These are phyloP conservation scores for Citrullus mucosospermus DNA, from an alignment of 306 rosid species.

Conservation along the genomic window DNA sequence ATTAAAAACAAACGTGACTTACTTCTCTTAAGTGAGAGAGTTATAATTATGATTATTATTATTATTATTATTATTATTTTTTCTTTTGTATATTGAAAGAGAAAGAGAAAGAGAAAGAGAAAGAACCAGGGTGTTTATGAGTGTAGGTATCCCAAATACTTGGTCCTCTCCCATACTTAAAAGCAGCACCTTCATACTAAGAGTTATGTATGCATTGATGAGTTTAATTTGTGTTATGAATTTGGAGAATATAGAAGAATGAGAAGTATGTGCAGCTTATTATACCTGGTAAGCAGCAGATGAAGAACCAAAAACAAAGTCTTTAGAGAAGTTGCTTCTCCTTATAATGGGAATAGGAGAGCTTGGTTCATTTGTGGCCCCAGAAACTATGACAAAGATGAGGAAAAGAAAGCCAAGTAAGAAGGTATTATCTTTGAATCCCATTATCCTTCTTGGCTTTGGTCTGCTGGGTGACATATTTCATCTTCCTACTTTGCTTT, in stretches of 20 bases:
- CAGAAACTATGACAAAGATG: neutral
- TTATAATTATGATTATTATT: no score
- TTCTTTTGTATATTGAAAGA: neutral
- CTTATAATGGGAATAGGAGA: neutral
- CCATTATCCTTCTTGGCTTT: neutral
- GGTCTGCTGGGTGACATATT: neutral
- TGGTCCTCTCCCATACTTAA: neutral
- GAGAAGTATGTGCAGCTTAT: no score
- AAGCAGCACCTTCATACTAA: conserved; percentile 25
- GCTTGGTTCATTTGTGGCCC: neutral
- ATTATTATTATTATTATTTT: no score
- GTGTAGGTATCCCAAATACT: conserved; percentile 25
- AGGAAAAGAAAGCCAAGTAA: neutral
- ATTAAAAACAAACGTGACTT: neutral
- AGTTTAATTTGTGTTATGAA: no score
- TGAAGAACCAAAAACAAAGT: conserved; percentile 15
- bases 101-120: neutral
- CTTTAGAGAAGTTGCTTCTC: conserved; percentile 10
- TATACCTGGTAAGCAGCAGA: conserved; percentile 18
- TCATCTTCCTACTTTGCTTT: neutral
- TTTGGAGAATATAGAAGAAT: no score
- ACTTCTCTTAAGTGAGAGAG: no score
- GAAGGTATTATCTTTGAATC: neutral
- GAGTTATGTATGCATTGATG: no score
- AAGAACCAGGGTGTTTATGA: conserved; percentile 18